phyloP scores from a whole-genome alignment of 192 early-diverging fungal genomes.

The Dissophora ornata region DNA sequence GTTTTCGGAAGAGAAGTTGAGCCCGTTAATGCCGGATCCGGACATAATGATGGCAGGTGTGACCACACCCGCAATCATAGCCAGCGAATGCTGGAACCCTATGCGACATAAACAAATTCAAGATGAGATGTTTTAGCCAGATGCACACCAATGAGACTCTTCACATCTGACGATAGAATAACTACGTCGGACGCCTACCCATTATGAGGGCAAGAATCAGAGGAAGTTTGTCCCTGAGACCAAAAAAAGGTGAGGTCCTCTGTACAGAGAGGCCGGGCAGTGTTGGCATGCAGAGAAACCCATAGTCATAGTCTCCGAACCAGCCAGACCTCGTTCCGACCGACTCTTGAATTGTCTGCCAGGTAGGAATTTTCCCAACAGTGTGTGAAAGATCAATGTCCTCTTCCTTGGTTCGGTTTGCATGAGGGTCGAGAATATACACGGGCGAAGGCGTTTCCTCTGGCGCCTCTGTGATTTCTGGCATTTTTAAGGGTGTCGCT shows the following conservation, averaged over 20 bases:
- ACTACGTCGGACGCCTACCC: constrained; percentile 47
- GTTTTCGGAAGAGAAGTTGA: constrained; percentile 33
- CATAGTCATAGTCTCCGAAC: constrained; percentile 64
- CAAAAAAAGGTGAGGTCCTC: constrained; percentile 59
- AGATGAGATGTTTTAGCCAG: no score
- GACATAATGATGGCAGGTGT: constrained; percentile 52
- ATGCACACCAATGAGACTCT: no score
- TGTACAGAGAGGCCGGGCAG: constrained; percentile 49
- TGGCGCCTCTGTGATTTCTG: constrained; percentile 41
- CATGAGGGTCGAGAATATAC: constrained; percentile 46
- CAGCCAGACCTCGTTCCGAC: constrained; percentile 48
- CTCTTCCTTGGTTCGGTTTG: constrained; percentile 42
- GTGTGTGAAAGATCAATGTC: constrained; percentile 54
- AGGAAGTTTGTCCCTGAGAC: constrained; percentile 53
- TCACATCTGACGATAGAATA: no score
- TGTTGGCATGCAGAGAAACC: constrained; percentile 58
- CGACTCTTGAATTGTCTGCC: constrained; percentile 37
- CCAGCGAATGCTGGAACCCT: constrained; percentile 51
- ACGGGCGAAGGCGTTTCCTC: constrained; percentile 21
- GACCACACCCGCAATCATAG: constrained; percentile 53
- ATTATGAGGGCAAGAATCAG: constrained; percentile 55
- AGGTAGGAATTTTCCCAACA: constrained; percentile 28
- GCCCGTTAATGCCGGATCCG: constrained; percentile 29
- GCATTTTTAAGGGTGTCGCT: constrained; percentile 9
- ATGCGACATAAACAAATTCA: neutral